Evolutionary conservation across 805 yeast genomes (phyloP), one percentile per base, ranked within the genome.

Genomic region (Saturnispora saitoi): DNA sequence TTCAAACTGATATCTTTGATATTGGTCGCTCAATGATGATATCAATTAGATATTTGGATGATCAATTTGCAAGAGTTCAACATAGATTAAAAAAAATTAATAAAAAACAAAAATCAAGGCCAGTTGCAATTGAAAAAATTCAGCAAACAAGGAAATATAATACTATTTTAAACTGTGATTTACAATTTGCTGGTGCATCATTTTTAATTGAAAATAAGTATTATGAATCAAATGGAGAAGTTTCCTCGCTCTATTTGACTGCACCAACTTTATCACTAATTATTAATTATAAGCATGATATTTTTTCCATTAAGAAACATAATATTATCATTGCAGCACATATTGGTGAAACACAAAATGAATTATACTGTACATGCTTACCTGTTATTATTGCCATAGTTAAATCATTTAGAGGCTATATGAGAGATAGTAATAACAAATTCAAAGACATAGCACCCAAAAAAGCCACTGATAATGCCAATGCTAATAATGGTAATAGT

Each of bases 241-340:
- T 58, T 3, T 73, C 87, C 0, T 73, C 85, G 0, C 68, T 90
- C 14, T 74, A 71, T 26, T 64, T 90, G 24, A 83, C 77, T 46
- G 77, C 95, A 0, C 98, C 98, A 0, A 83, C 86, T 1, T 78
- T 90, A 1, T 70, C 70, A 44, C 70, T 84, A 5, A 71, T 74
- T 2, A 56, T 80, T 0, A 77, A 73, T 49, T 88, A 86, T 58
- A 60, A 63, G 3, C 74, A 71, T 53, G 66, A 67, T 32, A 49
- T 59, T 0, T 29, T 45, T 7, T 69, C 68, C 0, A 37, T 51
- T 0, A 71, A 70, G 47, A 72, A 70, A 43, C 84, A 76, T 56
- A 58, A 53, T 22, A 56, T 81, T 20, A 68, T 72, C 19, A 63
- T 75, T 26, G 85, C 83, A 49, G 68, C 83, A 1, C 63, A 73